Evolutionary conservation across 352 stramenopile genomes (phyloP), one percentile per base, ranked within the genome.

Genomic region (Phytophthora cactorum): DNA sequence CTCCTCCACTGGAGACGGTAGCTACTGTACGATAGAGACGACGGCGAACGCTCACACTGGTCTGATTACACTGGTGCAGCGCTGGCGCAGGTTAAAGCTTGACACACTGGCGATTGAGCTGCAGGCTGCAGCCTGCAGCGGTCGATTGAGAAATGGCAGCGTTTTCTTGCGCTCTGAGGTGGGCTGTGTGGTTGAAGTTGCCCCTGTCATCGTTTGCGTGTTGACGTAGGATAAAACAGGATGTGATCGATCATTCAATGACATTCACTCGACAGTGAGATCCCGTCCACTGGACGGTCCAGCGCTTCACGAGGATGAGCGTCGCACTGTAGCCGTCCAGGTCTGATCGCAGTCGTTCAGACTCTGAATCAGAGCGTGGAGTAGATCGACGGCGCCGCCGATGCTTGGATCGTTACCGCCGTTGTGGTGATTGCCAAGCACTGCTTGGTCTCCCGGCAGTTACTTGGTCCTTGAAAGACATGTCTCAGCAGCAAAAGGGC

Each of bases 401-500:
- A 2, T 12, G 32, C 32, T 38, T 38, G 32, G 22, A 22, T 22
- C 22, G 22, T 22, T 22, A 22, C 22, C 22, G 22, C 22, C 22
- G 22, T 22, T 22, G 22, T 22, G 22, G 22, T 22, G 22, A 22
- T 22, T 22, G 22, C 22, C 22, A 22, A 22, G 22, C 22, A 22
- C 22, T 22, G 22, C 22, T 22, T 22, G 22, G 22, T 22, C 22
- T 22, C 32, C 55, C 54, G 63, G 51, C 11, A 54, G 27, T 11
- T 39, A 43, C 53, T 63, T 51, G 47, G 17, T 12, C 2, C 66
- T 69, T 54, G 61, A 69, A 70, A 4, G 3, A 51, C 61, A 70
- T 74, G 66, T 74, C 61, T 59, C 66, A 74, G 32, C 50, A 11
- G 50, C 66, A 72, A 72, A 68, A 63, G 50, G 65, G 9, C 45